These are phyloP conservation scores for Phytophthora boehmeriae DNA, from an alignment of 352 stramenopile genomes.

Conservation along the genomic window DNA sequence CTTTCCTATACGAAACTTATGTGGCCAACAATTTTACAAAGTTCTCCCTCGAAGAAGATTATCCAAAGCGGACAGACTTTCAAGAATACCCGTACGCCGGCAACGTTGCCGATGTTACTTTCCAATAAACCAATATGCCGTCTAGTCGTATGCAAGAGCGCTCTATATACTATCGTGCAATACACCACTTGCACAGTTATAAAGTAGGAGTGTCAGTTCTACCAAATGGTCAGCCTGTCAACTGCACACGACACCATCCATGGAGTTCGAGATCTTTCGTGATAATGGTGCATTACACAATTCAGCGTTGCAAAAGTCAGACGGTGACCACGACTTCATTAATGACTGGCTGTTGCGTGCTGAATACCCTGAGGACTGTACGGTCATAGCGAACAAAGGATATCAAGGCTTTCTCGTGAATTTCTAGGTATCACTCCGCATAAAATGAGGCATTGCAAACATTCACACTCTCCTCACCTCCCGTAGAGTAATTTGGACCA, in stretches of 20 bases:
- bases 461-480: slow-evolving; percentile 1
- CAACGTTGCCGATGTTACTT: slow-evolving; percentile 22
- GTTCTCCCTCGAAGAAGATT: slow-evolving; percentile 4
- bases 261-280: slow-evolving; percentile 12
- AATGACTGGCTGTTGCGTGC: background rate
- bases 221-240: slow-evolving; percentile 10
- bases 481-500: background rate
- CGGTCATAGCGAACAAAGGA: slow-evolving; percentile 3
- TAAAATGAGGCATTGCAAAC: background rate
- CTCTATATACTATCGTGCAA: slow-evolving; percentile 10
- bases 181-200: slow-evolving; percentile 22
- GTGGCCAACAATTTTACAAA: background rate
- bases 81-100: slow-evolving; percentile 4
- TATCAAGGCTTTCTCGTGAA: slow-evolving; percentile 2
- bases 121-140: slow-evolving; percentile 24
- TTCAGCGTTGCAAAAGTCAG: background rate
- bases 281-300: slow-evolving; percentile 11
- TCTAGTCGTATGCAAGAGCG: background rate
- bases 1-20: background rate
- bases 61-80: slow-evolving; percentile 10
- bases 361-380: slow-evolving; percentile 3
- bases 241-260: slow-evolving; percentile 14
- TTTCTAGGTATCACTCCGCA: slow-evolving; percentile 6
- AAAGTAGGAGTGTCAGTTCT: slow-evolving; percentile 27
- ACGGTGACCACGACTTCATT: background rate